phyloP scores from a whole-genome alignment of 306 rosid genomes.

The Lithocarpus polystachyus region DNA sequence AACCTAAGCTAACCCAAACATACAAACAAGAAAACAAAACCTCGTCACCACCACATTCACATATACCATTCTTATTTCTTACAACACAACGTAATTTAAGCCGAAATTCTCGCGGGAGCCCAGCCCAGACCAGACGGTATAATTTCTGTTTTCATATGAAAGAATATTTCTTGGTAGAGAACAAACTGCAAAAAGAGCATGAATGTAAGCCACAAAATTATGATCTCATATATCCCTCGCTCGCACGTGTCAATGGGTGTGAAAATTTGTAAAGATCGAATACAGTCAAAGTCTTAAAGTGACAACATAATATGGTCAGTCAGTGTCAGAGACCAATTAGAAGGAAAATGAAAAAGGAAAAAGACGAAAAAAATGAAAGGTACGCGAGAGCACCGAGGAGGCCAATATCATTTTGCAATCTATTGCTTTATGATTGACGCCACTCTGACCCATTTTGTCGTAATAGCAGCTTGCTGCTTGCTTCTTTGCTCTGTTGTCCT shows the following conservation, averaged over 20 bases:
- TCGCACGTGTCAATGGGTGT: slow-evolving; percentile 36
- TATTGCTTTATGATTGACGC: slow-evolving; percentile 73
- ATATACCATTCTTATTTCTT: slow-evolving; percentile 10
- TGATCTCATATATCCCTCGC: not conserved
- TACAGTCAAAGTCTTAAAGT: too few relatives aligned
- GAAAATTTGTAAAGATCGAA: slow-evolving; percentile 9
- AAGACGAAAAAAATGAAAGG: not conserved
- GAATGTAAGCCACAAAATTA: not conserved
- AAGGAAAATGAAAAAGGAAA: not conserved
- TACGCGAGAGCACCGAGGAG: slow-evolving; percentile 17
- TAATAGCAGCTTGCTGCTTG: slow-evolving; percentile 13
- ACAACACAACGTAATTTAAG: slow-evolving; percentile 45
- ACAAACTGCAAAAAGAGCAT: slow-evolving; percentile 28
- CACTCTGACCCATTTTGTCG: slow-evolving; percentile 47
- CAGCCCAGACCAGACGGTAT: slow-evolving; percentile 17
- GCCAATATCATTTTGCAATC: slow-evolving; percentile 54
- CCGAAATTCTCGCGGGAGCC: slow-evolving; percentile 73
- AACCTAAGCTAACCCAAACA: not conserved
- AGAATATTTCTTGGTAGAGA: slow-evolving; percentile 8
- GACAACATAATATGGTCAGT: not conserved
- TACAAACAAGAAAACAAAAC: slow-evolving; percentile 28
- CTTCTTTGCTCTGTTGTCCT: slow-evolving; percentile 24
- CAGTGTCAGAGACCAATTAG: slow-evolving; percentile 25
- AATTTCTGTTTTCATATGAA: slow-evolving; percentile 20
- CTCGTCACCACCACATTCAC: not conserved